Percentiles rank a stretch among this genome's conserved stretches.
phyloP scores from a whole-genome alignment of 192 early-diverging fungal genomes.

The Umbelopsis vinacea region DNA sequence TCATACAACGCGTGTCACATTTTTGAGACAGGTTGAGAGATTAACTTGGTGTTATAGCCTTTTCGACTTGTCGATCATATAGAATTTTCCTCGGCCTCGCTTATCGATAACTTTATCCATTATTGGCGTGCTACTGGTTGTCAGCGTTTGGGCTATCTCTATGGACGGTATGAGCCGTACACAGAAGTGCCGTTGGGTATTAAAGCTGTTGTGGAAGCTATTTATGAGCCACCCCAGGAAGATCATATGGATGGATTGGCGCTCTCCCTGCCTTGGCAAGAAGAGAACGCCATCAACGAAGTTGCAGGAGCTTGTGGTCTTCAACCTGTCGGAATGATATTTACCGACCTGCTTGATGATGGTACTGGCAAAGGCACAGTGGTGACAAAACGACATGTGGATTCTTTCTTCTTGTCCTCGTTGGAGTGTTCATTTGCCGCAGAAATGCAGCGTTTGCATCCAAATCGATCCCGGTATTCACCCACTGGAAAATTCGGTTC shows the following conservation, averaged over 20 bases:
- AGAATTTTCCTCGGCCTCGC: constrained; percentile 80
- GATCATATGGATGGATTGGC: constrained; percentile 75
- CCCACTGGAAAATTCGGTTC: constrained; percentile 81
- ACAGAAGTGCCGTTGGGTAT: constrained; percentile 92
- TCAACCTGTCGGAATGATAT: constrained; percentile 85
- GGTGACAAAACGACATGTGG: constrained; percentile 84
- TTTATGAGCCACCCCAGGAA: constrained; percentile 93
- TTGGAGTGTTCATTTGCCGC: constrained; percentile 88
- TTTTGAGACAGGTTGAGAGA: not conserved
- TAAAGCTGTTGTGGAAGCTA: constrained; percentile 92
- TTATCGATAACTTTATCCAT: constrained; percentile 85
- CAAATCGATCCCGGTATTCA: constrained; percentile 73
- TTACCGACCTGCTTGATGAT: constrained; percentile 89
- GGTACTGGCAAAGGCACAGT: constrained; percentile 80
- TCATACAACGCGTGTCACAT: not conserved
- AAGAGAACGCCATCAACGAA: constrained; percentile 62
- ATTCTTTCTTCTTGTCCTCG: constrained; percentile 93
- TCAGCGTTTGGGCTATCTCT: constrained; percentile 95
- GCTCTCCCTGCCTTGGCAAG: constrained; percentile 59
- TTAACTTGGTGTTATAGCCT: constrained; percentile 46
- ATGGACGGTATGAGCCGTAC: constrained; percentile 90
- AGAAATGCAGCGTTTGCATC: constrained; percentile 78
- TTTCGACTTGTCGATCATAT: constrained; percentile 98
- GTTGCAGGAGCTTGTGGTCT: constrained; percentile 73
- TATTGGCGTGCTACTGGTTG: constrained; percentile 87